A percentile compares a stretch with the other conserved stretches of the same genome.
Evolutionary conservation across 2,329 filamentous ascomycete species (phyloP).

Genomic region (Trichoderma aggressivum): DNA sequence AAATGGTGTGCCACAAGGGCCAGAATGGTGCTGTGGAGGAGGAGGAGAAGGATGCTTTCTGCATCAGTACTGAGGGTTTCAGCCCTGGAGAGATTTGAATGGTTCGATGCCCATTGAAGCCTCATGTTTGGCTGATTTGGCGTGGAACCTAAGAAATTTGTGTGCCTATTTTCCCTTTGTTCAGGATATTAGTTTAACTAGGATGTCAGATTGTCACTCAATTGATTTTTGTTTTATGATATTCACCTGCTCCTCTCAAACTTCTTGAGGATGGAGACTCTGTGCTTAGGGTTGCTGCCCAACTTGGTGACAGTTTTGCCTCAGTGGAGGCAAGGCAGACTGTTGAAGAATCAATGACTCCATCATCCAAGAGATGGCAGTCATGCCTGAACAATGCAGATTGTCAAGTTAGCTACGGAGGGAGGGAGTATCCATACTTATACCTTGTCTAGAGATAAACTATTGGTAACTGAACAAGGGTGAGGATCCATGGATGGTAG

Average conservation of each 20-base stretch:
- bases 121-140: background rate
- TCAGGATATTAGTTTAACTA: background rate
- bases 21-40: background rate
- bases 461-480: background rate
- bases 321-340: background rate
- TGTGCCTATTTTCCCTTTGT: background rate
- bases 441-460: background rate
- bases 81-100: background rate
- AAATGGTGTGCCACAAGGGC: background rate
- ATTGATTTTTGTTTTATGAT: background rate
- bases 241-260: background rate
- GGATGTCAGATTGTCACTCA: slow-evolving; percentile 5
- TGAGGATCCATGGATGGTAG: background rate
- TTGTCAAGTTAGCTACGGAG: background rate
- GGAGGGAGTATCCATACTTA: background rate
- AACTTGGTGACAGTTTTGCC: background rate
- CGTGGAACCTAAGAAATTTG: background rate
- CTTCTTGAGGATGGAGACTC: background rate
- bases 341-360: background rate
- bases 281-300: background rate
- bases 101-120: background rate
- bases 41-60: background rate
- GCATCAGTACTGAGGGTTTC: background rate
- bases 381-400: background rate
- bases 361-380: background rate